These are phyloP conservation scores for Tricholoma bakamatsutake DNA, from an alignment of 768 basidiomycete species.

Conservation along the genomic window DNA sequence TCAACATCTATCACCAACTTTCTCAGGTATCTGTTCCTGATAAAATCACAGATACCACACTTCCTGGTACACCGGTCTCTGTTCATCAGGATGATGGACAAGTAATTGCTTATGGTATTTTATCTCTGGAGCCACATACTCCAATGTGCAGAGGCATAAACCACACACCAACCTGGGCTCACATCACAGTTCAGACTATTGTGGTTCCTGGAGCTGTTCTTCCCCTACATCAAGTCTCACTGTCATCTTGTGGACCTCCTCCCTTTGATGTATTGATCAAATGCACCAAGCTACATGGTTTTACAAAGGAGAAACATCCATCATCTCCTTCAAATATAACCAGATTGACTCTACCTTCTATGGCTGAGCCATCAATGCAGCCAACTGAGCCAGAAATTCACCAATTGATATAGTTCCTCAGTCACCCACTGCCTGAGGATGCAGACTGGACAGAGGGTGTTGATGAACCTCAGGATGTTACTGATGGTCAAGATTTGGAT, in stretches of 20 bases:
- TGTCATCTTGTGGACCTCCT: too few relatives aligned
- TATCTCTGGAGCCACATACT: background rate
- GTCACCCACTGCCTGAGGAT: background rate
- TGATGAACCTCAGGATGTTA: background rate
- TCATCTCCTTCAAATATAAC: background rate
- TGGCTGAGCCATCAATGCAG: background rate
- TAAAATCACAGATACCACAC: background rate
- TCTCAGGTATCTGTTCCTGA: background rate
- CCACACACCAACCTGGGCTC: background rate
- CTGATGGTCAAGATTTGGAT: conserved; percentile 10
- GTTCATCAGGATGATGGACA: background rate
- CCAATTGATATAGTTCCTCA: background rate
- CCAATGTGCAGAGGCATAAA: background rate
- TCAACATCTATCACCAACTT: background rate
- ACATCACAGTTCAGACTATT: background rate
- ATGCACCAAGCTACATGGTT: background rate
- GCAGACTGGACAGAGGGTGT: background rate
- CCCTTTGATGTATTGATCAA: background rate
- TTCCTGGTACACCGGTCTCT: background rate
- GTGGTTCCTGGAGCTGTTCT: background rate
- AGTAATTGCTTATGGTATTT: background rate
- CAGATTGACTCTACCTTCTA: background rate
- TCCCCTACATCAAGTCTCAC: background rate
- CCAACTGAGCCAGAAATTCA: background rate
- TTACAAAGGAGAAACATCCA: background rate